Conservation (phyloP, 148 eudicot genomes). For the Chenopodium berlandieri region DNA sequence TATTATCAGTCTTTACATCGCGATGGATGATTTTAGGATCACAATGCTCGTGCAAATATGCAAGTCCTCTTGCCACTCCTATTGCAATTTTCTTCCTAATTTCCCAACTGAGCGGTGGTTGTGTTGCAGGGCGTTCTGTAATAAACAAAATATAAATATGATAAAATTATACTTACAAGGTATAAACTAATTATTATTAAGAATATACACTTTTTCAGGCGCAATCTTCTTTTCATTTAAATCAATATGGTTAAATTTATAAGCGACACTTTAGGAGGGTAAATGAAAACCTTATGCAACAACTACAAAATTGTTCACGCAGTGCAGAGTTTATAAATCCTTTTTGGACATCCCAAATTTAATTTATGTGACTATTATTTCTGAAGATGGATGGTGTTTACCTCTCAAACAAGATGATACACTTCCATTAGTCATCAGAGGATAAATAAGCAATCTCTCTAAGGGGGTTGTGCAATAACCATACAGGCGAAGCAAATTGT, state of each 20-base stretch:
- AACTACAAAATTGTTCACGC: too few species aligned
- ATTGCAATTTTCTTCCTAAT: constrained; percentile 31
- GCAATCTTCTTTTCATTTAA: too few species aligned
- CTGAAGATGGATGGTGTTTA: constrained; percentile 12
- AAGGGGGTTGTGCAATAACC: constrained; percentile 77
- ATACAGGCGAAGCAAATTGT: constrained; percentile 54
- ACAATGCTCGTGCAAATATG: constrained; percentile 29
- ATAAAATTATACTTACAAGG: too few species aligned
- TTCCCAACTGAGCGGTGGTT: constrained; percentile 34
- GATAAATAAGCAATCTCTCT: constrained; percentile 67
- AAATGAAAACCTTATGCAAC: too few species aligned
- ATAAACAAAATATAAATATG: neutral
- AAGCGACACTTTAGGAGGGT: too few species aligned
- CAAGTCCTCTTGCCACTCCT: constrained; percentile 40
- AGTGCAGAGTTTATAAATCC: too few species aligned
- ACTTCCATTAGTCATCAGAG: constrained; percentile 66
- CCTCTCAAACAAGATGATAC: constrained; percentile 82
- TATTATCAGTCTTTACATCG: constrained; percentile 42
- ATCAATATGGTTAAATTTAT: too few species aligned
- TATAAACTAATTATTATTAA: too few species aligned
- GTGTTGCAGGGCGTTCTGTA: constrained; percentile 32
- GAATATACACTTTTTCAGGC: too few species aligned
- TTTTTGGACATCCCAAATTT: too few species aligned
- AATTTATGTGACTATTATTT: too few species aligned
- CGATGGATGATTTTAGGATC: constrained; percentile 28